These are phyloP conservation scores for Trebouxia sp. DNA, from an alignment of 139 green algal genomes.

Conservation along the genomic window DNA sequence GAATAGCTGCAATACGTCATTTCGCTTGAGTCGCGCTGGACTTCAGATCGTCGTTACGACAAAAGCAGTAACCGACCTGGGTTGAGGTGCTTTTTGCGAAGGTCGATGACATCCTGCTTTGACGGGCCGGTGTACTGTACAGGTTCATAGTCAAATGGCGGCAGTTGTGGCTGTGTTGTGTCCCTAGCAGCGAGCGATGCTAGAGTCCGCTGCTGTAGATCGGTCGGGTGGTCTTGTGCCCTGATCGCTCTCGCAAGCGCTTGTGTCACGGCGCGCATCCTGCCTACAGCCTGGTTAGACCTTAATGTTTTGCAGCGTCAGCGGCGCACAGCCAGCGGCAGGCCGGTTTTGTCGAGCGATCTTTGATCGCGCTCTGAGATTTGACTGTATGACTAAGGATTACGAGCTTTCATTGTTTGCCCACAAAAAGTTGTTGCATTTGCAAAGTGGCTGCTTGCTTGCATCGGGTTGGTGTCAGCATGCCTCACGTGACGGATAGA, in stretches of 20 bases:
- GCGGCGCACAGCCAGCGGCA: background rate
- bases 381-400: background rate
- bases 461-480: too few species aligned
- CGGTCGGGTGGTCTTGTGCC: background rate
- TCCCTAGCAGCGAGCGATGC: constrained; percentile 18
- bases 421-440: too few species aligned
- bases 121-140: constrained; percentile 78
- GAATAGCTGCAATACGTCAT: constrained; percentile 61
- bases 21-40: too few species aligned
- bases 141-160: constrained; percentile 52
- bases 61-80: constrained; percentile 59
- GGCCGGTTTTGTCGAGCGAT: background rate
- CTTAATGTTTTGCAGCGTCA: background rate
- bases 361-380: background rate
- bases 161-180: constrained; percentile 3
- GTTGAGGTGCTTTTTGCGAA: constrained; percentile 82
- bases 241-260: background rate
- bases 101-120: constrained; percentile 76
- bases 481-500: too few species aligned
- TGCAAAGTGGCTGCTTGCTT: too few species aligned
- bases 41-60: background rate
- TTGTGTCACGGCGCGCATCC: background rate
- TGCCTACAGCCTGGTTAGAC: too few species aligned
- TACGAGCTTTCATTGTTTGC: background rate
- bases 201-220: background rate